These are phyloP conservation scores for Albugo candida DNA, from an alignment of 352 stramenopile species.

Conservation along the genomic window DNA sequence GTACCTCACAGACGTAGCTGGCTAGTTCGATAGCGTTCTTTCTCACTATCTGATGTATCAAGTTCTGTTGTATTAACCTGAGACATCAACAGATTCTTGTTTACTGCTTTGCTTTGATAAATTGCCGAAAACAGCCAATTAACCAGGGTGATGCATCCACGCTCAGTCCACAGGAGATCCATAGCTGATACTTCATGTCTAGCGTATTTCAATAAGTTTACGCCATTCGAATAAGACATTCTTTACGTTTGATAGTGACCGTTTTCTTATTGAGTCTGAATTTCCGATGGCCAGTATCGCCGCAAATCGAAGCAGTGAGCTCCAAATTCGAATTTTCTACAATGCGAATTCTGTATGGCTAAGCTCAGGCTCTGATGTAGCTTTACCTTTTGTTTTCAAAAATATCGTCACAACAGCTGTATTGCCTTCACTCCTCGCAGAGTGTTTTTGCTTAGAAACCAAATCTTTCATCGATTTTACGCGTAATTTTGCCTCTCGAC, in stretches of 20 bases:
- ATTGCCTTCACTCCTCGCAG: too few species aligned
- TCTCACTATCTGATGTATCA: slow-evolving; percentile 18
- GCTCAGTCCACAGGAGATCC: slow-evolving; percentile 17
- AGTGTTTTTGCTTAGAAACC: too few species aligned
- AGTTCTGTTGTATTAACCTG: slow-evolving; percentile 24
- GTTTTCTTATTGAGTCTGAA: slow-evolving; percentile 20
- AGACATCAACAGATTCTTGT: background rate
- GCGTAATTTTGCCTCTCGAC: slow-evolving; percentile 11
- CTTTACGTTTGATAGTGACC: slow-evolving; percentile 18
- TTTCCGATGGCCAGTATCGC: slow-evolving; percentile 11
- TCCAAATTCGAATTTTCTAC: slow-evolving; percentile 12
- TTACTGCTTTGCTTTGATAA: too few species aligned
- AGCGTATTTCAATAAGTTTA: background rate
- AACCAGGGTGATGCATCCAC: slow-evolving; percentile 22
- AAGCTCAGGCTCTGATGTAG: background rate
- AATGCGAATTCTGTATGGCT: background rate
- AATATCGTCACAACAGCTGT: slow-evolving; percentile 13
- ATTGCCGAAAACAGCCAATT: background rate
- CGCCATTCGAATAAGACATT: background rate
- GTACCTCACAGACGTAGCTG: slow-evolving; percentile 19
- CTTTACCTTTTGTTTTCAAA: slow-evolving; percentile 11
- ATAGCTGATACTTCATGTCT: slow-evolving; percentile 23
- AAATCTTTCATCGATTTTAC: slow-evolving; percentile 18
- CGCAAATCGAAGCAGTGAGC: slow-evolving; percentile 12
- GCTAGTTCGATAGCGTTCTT: slow-evolving; percentile 16